phyloP scores from a whole-genome alignment of 257 asterid species.

The Sherardia arvensis region DNA sequence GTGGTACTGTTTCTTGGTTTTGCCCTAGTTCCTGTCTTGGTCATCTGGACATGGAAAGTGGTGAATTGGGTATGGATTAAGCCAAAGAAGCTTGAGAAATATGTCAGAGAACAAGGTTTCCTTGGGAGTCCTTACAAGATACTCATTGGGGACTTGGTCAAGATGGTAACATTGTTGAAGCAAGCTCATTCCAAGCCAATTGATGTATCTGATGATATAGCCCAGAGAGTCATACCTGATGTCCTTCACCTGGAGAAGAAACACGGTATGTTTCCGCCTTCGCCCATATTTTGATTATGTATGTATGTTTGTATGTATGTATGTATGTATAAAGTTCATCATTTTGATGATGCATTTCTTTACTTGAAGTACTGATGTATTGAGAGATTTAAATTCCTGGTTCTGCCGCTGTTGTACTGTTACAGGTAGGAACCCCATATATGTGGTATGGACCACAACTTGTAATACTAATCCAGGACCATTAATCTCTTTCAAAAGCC shows the following conservation, averaged over 20 bases:
- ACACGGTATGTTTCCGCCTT: conserved; percentile 25
- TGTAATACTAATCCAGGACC: too few species aligned
- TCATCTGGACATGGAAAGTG: conserved; percentile 9
- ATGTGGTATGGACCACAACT: too few species aligned
- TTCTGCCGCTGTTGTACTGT: too few species aligned
- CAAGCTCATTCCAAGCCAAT: conserved; percentile 25
- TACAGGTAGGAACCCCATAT: too few species aligned
- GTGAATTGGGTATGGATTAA: conserved; percentile 31
- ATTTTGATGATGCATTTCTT: neutral
- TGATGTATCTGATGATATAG: conserved; percentile 22
- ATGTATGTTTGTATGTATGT: neutral
- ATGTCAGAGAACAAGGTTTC: conserved; percentile 28
- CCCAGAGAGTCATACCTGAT: conserved; percentile 21
- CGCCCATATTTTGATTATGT: too few species aligned
- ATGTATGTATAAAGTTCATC: neutral
- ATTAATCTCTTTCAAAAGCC: too few species aligned
- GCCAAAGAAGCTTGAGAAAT: conserved; percentile 25
- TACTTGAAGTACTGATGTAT: neutral
- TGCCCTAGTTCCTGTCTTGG: neutral
- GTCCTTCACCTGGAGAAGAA: conserved; percentile 3
- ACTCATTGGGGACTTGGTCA: conserved; percentile 22
- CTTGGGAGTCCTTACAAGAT: conserved; percentile 25
- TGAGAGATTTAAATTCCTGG: neutral
- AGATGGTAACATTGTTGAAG: neutral
- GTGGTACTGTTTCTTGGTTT: neutral